Base-by-base conservation (phyloP, 805 yeast genomes). In the Lachancea meyersii region DNA sequence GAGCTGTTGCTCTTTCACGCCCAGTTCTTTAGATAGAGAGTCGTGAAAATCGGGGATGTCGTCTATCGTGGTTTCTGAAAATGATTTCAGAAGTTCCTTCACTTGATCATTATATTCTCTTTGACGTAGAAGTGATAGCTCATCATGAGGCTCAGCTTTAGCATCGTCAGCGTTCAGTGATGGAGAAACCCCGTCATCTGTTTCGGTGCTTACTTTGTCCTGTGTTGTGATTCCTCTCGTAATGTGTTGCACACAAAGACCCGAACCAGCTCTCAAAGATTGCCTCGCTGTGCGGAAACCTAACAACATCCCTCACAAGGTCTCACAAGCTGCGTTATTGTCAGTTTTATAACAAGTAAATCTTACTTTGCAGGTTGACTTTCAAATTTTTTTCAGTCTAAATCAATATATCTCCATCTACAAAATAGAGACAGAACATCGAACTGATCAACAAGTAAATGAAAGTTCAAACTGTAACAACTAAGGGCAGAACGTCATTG, bases 1-100 rank as follows among this genome's bases (percentile, higher is more conserved):
- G 39, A 61, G 41, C 34, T 54, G 60, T 28, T 55, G 49, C 47
- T 61, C 67, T 35, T 53, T 60, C 19, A 41, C 47, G 16, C 55
- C 46, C 23, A 54, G 44, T 5, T 50, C 52, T 31, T 40, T 33
- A 18, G 48, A 35, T 28, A 54, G 35, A 5, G 48, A 40, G 17
- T 37, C 35, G 11, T 48, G 47, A 11, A 49, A 36, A 17, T 45
- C 30, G 24, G 33, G 36, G 30, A 54, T 37, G 35, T 53, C 55
- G 26, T 51, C 53, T 4, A 46, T 23, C 5, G 55, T 52, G 1
- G 51, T 52, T 14, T 48, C 38, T 13, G 51, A 44, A 10, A 55
- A 42, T 18, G 42, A 22, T 30, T 42, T 51, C 42, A 55, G 42
- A 20, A 48, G 47, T 27, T 48, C 44, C 2, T 51, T 41, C 8